Percentiles rank a stretch among this genome's conserved stretches.
Conservation (phyloP, 768 basidiomycete genomes). For the Calocera viscosa region DNA sequence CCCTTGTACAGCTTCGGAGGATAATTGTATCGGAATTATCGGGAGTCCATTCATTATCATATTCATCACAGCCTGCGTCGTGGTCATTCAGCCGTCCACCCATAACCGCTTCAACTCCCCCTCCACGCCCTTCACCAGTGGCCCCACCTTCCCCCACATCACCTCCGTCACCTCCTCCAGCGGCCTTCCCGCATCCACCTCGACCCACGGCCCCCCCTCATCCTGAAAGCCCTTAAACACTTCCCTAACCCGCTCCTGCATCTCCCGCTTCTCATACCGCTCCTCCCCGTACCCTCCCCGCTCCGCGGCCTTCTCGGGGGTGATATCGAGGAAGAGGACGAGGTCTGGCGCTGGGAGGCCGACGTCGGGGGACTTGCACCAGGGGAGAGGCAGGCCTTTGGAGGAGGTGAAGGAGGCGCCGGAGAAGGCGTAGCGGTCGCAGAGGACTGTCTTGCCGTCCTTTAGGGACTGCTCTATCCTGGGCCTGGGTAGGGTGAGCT, state of each 20-base stretch:
- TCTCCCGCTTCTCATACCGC: slow-evolving; percentile 69
- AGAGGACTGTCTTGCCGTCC: slow-evolving; percentile 60
- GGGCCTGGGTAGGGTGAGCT: slow-evolving; percentile 31
- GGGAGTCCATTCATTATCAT: no score
- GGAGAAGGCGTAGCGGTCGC: slow-evolving; percentile 93
- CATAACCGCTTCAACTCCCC: slow-evolving; percentile 42
- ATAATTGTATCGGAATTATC: background rate
- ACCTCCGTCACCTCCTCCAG: slow-evolving; percentile 40
- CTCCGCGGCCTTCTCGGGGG: slow-evolving; percentile 49
- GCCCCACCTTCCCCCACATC: slow-evolving; percentile 43
- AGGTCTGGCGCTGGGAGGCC: slow-evolving; percentile 82
- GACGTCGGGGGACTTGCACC: slow-evolving; percentile 80
- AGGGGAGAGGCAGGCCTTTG: slow-evolving; percentile 54
- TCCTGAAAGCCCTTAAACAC: slow-evolving; percentile 46
- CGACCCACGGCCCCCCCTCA: slow-evolving; percentile 45
- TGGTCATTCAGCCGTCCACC: slow-evolving; percentile 19
- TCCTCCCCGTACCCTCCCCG: slow-evolving; percentile 79
- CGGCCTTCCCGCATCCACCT: slow-evolving; percentile 45
- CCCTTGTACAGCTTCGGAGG: background rate
- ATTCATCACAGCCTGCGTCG: no score
- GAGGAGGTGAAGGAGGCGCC: slow-evolving; percentile 69
- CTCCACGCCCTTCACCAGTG: slow-evolving; percentile 32
- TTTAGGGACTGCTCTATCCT: slow-evolving; percentile 48
- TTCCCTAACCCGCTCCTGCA: slow-evolving; percentile 53
- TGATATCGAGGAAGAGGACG: slow-evolving; percentile 73